These are phyloP conservation scores for Annulohypoxylon stygium DNA, from an alignment of 495 filamentous ascomycete species.

Conservation along the genomic window DNA sequence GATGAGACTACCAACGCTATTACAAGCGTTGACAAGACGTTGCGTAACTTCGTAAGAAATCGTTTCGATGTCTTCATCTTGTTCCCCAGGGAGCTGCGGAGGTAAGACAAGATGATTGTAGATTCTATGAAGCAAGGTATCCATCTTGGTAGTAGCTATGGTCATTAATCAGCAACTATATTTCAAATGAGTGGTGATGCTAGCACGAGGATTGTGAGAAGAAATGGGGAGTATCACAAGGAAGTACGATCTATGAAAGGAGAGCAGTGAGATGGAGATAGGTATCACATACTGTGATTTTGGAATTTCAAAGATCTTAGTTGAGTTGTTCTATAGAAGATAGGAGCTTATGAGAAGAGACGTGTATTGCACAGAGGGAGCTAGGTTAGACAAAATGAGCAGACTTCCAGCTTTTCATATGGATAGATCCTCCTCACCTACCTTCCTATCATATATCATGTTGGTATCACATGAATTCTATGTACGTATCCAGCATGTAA, in stretches of 20 bases:
- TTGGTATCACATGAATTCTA: neutral
- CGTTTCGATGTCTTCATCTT: slow-evolving; percentile 55
- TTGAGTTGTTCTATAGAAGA: neutral
- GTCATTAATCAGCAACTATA: neutral
- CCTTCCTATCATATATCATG: no score
- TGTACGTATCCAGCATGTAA: neutral
- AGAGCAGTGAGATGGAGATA: neutral
- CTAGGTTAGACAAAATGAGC: neutral
- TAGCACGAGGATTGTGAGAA: neutral
- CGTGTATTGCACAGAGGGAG: no score
- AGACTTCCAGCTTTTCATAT: neutral
- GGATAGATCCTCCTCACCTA: no score
- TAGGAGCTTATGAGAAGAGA: neutral
- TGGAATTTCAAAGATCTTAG: neutral
- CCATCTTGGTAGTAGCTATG: slow-evolving; percentile 14
- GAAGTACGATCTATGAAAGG: neutral
- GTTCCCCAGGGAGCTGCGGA: slow-evolving; percentile 58
- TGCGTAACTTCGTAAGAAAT: slow-evolving; percentile 55
- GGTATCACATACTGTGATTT: neutral
- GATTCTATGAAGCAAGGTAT: slow-evolving; percentile 41
- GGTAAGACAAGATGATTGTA: slow-evolving; percentile 63
- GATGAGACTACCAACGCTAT: slow-evolving; percentile 41
- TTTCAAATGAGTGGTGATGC: neutral
- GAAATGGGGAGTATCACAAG: neutral
- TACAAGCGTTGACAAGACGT: slow-evolving; percentile 54